Conservation (phyloP, 768 basidiomycete genomes). For the Kwoniella newhampshirensis region DNA sequence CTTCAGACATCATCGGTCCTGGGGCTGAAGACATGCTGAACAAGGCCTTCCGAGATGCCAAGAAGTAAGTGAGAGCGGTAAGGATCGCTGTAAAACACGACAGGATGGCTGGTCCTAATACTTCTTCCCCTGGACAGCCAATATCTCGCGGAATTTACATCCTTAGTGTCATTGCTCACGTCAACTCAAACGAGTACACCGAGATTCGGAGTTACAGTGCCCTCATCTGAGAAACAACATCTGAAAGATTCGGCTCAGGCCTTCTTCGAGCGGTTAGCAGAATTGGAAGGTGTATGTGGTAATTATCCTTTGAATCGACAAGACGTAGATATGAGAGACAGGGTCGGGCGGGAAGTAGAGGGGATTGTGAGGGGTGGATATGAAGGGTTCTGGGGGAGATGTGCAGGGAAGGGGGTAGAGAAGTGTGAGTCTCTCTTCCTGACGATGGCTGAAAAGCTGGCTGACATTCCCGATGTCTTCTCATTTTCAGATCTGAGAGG, state of each 20-base stretch:
- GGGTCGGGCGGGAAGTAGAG: slow-evolving; percentile 37
- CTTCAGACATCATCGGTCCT: slow-evolving; percentile 47
- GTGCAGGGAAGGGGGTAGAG: slow-evolving; percentile 42
- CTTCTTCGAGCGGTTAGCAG: slow-evolving; percentile 44
- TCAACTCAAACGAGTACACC: slow-evolving; percentile 24
- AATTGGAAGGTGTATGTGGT: slow-evolving; percentile 37
- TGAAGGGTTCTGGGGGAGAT: slow-evolving; percentile 32
- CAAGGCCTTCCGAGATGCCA: slow-evolving; percentile 46
- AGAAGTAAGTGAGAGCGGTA: slow-evolving; percentile 23
- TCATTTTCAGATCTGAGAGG: slow-evolving; percentile 37
- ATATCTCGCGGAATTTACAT: slow-evolving; percentile 41
- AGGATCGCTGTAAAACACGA: neutral
- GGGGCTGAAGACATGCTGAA: slow-evolving; percentile 50
- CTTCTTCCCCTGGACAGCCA: slow-evolving; percentile 17
- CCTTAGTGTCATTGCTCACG: slow-evolving; percentile 26
- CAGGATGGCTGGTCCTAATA: neutral
- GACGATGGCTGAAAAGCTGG: no score
- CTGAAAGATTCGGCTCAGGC: slow-evolving; percentile 44
- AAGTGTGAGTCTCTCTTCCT: slow-evolving; percentile 54
- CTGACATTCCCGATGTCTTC: no score
- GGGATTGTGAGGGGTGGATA: slow-evolving; percentile 39
- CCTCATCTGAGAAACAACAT: slow-evolving; percentile 32
- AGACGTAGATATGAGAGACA: slow-evolving; percentile 48
- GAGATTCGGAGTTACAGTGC: slow-evolving; percentile 33
- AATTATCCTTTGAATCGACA: slow-evolving; percentile 43